A percentile compares a stretch with the other conserved stretches of the same genome.
These are phyloP conservation scores for Clitocybe nebularis DNA, from an alignment of 1,284 basidiomycete species.

Conservation along the genomic window DNA sequence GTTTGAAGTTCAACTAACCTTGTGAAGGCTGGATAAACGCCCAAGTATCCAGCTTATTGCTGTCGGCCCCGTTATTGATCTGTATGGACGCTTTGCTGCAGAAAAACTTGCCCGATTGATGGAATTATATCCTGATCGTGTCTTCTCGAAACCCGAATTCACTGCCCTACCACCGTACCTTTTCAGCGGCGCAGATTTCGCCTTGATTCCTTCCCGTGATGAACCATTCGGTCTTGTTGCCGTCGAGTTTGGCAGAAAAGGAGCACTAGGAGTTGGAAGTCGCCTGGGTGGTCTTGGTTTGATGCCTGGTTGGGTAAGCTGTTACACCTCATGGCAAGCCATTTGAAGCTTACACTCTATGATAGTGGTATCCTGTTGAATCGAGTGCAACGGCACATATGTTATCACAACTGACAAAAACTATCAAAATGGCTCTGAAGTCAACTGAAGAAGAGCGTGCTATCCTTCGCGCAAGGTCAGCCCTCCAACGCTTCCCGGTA, in stretches of 20 bases:
- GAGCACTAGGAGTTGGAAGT: conserved; percentile 90
- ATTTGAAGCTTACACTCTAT: conserved; percentile 8
- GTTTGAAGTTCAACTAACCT: conserved; percentile 12
- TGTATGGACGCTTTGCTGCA: conserved; percentile 91
- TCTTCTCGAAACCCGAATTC: conserved; percentile 92
- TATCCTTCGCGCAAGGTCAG: conserved; percentile 86
- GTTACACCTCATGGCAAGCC: background rate
- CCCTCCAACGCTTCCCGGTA: conserved; percentile 92
- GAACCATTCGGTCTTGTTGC: conserved; percentile 94
- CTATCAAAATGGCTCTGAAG: conserved; percentile 89
- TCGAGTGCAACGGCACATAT: conserved; percentile 87
- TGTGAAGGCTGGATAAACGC: conserved; percentile 72
- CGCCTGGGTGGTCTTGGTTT: conserved; percentile 90
- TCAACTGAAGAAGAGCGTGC: conserved; percentile 88
- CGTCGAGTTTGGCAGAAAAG: conserved; percentile 92
- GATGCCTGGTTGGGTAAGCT: conserved; percentile 92
- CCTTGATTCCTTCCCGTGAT: conserved; percentile 89
- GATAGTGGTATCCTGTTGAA: conserved; percentile 92
- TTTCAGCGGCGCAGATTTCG: conserved; percentile 92
- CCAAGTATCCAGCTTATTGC: conserved; percentile 82
- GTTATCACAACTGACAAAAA: conserved; percentile 92
- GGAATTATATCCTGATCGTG: conserved; percentile 91
- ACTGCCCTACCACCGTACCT: conserved; percentile 89
- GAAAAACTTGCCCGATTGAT: conserved; percentile 89
- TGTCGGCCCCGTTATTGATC: conserved; percentile 90